These are phyloP conservation scores for Alternaria triticina DNA, from an alignment of 2,329 filamentous ascomycete species.

Conservation along the genomic window DNA sequence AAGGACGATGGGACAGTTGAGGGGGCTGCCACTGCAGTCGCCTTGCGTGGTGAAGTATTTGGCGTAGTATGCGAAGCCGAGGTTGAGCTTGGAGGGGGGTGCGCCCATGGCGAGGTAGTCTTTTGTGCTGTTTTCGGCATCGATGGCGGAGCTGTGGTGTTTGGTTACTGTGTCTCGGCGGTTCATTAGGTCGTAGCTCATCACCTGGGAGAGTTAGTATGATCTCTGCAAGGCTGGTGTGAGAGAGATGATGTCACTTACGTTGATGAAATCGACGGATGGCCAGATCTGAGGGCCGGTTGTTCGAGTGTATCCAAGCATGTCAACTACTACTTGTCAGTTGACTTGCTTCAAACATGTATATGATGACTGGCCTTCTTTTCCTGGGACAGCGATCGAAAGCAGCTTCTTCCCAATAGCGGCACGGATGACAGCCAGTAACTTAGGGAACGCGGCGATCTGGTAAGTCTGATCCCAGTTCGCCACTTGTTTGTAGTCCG, in stretches of 20 bases:
- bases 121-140: conserved; percentile 62
- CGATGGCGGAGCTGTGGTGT: conserved; percentile 69
- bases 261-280: conserved; percentile 69
- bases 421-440: conserved; percentile 64
- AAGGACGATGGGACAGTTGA: conserved; percentile 65
- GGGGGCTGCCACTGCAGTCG: conserved; percentile 54
- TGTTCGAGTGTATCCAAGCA: conserved; percentile 69
- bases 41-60: conserved; percentile 67
- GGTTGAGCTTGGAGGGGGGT: conserved; percentile 62
- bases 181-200: conserved; percentile 77
- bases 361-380: conserved; percentile 10
- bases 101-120: conserved; percentile 66
- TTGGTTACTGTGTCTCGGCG: conserved; percentile 67
- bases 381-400: conserved; percentile 69
- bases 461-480: conserved; percentile 66
- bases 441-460: conserved; percentile 66
- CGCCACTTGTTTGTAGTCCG: conserved; percentile 69
- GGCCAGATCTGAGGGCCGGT: conserved; percentile 65
- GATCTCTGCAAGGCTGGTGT: background rate
- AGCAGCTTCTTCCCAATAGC: conserved; percentile 67
- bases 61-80: conserved; percentile 73
- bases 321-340: conserved; percentile 57
- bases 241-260: conserved; percentile 5
- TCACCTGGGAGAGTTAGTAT: conserved; percentile 52
- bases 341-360: background rate